Evolutionary conservation across 1,139 yeast genomes (phyloP).

Genomic region (Nadsonia commutata): DNA sequence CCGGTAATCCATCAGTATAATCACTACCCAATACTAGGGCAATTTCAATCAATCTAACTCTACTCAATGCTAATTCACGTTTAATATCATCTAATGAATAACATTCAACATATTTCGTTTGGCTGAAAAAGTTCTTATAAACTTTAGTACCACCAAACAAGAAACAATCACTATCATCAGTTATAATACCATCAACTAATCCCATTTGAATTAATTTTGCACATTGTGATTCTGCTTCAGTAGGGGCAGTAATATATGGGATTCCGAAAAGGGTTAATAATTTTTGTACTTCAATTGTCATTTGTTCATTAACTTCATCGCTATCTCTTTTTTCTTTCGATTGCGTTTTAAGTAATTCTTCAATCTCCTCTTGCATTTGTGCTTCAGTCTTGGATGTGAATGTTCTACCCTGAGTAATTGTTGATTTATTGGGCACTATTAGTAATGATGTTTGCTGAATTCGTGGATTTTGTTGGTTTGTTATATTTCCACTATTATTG

Average conservation of each 20-base stretch:
- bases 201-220: constrained; percentile 54
- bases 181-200: constrained; percentile 86
- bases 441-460: neutral
- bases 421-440: constrained; percentile 3
- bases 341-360: constrained; percentile 35
- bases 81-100: constrained; percentile 50
- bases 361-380: constrained; percentile 40
- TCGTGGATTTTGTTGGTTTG: constrained; percentile 1
- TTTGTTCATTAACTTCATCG: constrained; percentile 74
- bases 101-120: constrained; percentile 82
- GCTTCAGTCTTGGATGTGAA: constrained; percentile 7
- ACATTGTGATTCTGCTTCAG: constrained; percentile 98
- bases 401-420: constrained; percentile 3
- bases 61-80: constrained; percentile 48
- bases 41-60: constrained; percentile 52
- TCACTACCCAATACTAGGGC: constrained; percentile 85
- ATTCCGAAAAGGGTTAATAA: constrained; percentile 75
- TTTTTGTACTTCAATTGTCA: constrained; percentile 87
- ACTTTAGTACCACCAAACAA: constrained; percentile 78
- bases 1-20: constrained; percentile 81
- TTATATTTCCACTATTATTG: constrained; percentile 6
- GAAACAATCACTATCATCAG: constrained; percentile 96
- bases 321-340: constrained; percentile 69
- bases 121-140: constrained; percentile 89
- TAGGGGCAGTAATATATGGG: constrained; percentile 88